Conservation (phyloP, 768 basidiomycete genomes). For the Boletus coccyginus region DNA sequence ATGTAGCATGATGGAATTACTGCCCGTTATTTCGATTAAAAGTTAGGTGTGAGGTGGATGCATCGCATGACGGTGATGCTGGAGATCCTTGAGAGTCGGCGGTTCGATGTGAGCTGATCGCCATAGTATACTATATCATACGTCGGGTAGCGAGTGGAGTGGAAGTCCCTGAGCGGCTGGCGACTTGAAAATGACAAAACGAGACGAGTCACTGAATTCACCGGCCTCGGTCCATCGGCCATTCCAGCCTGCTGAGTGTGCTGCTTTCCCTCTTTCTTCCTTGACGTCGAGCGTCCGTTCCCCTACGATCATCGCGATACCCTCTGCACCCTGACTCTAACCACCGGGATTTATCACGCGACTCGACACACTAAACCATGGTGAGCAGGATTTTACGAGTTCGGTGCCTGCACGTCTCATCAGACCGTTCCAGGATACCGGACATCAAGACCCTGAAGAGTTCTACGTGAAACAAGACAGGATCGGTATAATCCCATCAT, state of each 20-base stretch:
- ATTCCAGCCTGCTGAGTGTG: neutral
- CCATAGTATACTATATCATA: too few relatives aligned
- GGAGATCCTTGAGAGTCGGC: too few relatives aligned
- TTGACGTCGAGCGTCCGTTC: conserved; percentile 5
- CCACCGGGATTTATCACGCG: conserved; percentile 13
- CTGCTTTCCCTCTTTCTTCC: neutral
- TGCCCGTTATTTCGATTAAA: neutral
- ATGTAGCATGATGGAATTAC: neutral
- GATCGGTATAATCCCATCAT: conserved; percentile 62
- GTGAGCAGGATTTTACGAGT: conserved; percentile 8
- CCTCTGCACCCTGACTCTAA: neutral
- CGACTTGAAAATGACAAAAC: conserved; percentile 31
- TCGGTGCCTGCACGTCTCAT: conserved; percentile 6
- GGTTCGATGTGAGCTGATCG: too few relatives aligned
- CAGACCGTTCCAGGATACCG: conserved; percentile 48
- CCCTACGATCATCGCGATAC: conserved; percentile 7
- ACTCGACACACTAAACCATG: conserved; percentile 15
- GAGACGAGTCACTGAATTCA: conserved; percentile 5
- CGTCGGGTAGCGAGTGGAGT: neutral
- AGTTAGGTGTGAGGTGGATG: neutral
- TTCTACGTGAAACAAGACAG: conserved; percentile 96
- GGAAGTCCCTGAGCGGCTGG: conserved; percentile 17
- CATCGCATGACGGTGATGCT: too few relatives aligned
- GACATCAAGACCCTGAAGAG: conserved; percentile 89
- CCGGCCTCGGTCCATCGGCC: conserved; percentile 12